Evolutionary conservation across 2,329 filamentous ascomycete species (phyloP), one percentile per base, ranked within the genome.

Genomic region (Alternaria dauci): DNA sequence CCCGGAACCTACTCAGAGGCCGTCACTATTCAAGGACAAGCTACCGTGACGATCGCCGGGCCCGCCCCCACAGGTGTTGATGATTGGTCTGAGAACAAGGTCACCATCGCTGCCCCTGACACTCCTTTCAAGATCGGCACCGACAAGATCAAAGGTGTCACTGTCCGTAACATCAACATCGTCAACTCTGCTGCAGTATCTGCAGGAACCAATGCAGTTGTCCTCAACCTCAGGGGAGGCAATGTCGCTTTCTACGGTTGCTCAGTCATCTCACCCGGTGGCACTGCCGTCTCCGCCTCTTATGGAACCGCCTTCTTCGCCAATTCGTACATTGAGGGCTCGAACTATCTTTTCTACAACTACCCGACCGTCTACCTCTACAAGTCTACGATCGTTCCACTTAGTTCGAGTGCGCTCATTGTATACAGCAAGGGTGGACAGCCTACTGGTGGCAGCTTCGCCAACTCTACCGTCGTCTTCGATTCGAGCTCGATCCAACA

Each of bases 191-290:
- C 55, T 59, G 70, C 61, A 3, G 70, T 69, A 8, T 59, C 66
- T 3, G 69, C 46, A 36, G 46, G 46, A 50, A n/a, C 72, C 16
- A 59, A 58, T 9, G 76, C 74, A 1, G 69, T 55, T 9, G 62
- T 54, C n/a, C 23, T 78, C 3, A 74, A 65, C 8, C 66, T 81
- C 30, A 71, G 74, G 16, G 81, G 82, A 16, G 71, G 64, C 16
- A 80, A 82, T 5, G 78, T 80, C 26, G 79, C 76, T 2, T 80
- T 82, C 53, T 83, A 84, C 61, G 72, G 75, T n/a, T 83, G 81
- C 42, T 76, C 80, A 18, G 74, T 84, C 5, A 66, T 83, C 5
- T 77, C 80, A 6, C 75, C 78, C 0, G 80, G 81, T 14, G 63
- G 62, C 6, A 65, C 67, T 25, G 71, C 67, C 3, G 69, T 78